Percentiles rank a stretch among this genome's conserved stretches.
Conservation (phyloP, 768 basidiomycete genomes). For the Clavaria fumosa region DNA sequence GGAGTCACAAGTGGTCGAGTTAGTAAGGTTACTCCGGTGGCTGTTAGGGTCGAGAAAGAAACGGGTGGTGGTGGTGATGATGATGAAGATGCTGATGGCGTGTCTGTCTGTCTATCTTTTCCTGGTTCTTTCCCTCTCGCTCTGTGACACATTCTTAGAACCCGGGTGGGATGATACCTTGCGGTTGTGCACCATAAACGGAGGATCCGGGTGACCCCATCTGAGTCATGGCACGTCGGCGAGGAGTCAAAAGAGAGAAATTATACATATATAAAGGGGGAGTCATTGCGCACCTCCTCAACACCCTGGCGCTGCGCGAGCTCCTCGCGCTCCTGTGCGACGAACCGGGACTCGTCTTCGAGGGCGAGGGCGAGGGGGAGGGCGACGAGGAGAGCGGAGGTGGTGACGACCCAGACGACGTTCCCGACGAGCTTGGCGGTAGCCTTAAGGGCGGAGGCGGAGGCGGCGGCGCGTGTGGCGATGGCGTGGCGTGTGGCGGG, state of each 20-base stretch:
- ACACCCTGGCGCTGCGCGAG: conserved; percentile 86
- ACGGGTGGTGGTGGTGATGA: too few species aligned
- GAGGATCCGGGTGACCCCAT: neutral
- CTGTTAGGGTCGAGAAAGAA: too few species aligned
- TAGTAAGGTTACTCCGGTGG: too few species aligned
- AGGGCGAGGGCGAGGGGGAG: conserved; percentile 84
- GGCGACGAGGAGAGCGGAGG: conserved; percentile 84
- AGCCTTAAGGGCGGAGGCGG: conserved; percentile 49
- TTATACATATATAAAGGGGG: too few species aligned
- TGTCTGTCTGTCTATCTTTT: too few species aligned
- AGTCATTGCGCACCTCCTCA: conserved; percentile 50
- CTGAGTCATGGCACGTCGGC: too few species aligned
- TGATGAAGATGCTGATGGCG: too few species aligned
- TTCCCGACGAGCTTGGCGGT: conserved; percentile 66
- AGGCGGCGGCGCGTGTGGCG: conserved; percentile 39
- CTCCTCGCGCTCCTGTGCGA: conserved; percentile 89
- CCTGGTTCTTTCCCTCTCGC: too few species aligned
- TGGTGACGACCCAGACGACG: conserved; percentile 89
- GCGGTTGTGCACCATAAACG: conserved; percentile 24
- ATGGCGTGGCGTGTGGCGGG: conserved; percentile 77
- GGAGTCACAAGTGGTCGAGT: too few species aligned
- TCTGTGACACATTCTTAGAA: too few species aligned
- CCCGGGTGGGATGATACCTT: conserved; percentile 70
- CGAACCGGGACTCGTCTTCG: conserved; percentile 92
- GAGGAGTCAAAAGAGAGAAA: too few species aligned